Base-by-base conservation (phyloP, 208 protist species). In the Tritrichomonas foetus region DNA sequence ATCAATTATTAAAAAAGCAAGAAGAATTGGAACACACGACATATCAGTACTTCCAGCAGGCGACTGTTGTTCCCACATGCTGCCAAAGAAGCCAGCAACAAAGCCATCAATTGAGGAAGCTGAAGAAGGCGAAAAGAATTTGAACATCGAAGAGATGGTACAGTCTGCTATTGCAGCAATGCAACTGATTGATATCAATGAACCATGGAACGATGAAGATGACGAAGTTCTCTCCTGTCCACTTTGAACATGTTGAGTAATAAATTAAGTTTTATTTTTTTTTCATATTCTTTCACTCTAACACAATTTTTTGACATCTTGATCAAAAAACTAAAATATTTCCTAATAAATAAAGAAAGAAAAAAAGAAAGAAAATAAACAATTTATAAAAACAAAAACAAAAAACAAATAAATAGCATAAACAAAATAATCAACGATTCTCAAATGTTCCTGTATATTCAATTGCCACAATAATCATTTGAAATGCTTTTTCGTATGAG, bases 41-140 rank as follows among this genome's bases (percentile, higher is more conserved):
- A 57, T 89, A n/a, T 61, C 47, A 27, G n/a, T 89, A 22, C 78
- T 89, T 53, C 78, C 78, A 1, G 78, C 47, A 14, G 78, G 78
- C 0, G 78, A 89, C 30, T 89, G 78, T 47, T 89, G 78, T 47
- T 57, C 47, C 20, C 78, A 89, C 16, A 89, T 89, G 78, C 22
- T 89, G 3, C 78, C 78, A 39, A 89, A 89, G n/a, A 89, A 89
- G 16, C n/a, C 41, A 11, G 78, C 47, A 39, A 89, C 78, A 61
- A 89, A 89, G n/a, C 78, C 78, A 39, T 57, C 78, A 57, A 89
- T 89, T 8, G 47, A 89, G 20, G 47, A 89, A 41, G 78, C 78
- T 16, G 25, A 39, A 27, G 78, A 89, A 36, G 78, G 78, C 16
- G 78, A 89, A 89, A 89, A 89, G 30, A 61, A 89, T 8, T 39